Conservation (phyloP, 805 yeast genomes). For the Wickerhamiella azymoides region DNA sequence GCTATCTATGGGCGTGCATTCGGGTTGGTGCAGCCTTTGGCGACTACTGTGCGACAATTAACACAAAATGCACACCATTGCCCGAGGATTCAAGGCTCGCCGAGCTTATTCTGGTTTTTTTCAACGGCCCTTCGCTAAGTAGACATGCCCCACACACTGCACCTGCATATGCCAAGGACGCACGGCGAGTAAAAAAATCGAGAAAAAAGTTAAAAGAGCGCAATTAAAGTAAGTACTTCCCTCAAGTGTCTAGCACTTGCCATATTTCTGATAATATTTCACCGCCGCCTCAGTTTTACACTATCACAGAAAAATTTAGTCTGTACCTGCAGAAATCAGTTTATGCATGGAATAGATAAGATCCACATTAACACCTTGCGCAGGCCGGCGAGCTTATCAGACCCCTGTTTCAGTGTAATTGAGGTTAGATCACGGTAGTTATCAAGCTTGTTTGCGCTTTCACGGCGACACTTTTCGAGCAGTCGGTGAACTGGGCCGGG, state of each 20-base stretch:
- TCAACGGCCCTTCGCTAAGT: background rate
- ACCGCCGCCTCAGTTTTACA: background rate
- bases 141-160: background rate
- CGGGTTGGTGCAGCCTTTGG: background rate
- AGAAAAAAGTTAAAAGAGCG: background rate
- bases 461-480: background rate
- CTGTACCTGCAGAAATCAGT: background rate
- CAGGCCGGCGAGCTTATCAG: background rate
- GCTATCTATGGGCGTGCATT: background rate
- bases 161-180: background rate
- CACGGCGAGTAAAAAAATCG: background rate
- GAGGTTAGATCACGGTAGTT: background rate
- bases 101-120: background rate
- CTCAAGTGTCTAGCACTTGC: background rate
- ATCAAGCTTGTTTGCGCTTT: no score
- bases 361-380: background rate
- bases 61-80: background rate
- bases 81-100: background rate
- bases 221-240: background rate
- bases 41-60: no score
- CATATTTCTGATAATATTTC: background rate
- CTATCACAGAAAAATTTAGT: background rate
- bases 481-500: background rate
- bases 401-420: background rate
- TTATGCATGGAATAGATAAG: background rate